Conservation (phyloP, 208 protist species). For the Strigomonas culicis region DNA sequence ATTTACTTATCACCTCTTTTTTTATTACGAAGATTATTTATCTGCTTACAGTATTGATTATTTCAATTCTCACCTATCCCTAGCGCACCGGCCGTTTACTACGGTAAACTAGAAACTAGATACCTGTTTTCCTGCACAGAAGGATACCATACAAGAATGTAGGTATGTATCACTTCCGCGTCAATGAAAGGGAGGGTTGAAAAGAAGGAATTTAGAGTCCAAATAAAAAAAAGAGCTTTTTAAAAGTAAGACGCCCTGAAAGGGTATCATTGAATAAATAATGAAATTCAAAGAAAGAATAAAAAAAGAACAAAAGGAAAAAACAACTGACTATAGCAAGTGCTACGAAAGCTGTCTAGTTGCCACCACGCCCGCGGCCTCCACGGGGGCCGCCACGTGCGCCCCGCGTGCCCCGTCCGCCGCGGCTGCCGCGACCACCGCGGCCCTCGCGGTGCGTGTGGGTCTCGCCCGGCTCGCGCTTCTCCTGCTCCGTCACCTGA, state of each 20-base stretch:
- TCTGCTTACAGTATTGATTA: neutral
- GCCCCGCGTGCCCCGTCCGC: slow-evolving; percentile 28
- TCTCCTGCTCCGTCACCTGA: slow-evolving; percentile 86
- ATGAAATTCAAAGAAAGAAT: neutral
- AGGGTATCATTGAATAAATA: neutral
- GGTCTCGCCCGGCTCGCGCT: slow-evolving; percentile 37
- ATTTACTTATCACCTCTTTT: too few species aligned
- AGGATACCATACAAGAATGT: neutral
- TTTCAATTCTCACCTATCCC: neutral
- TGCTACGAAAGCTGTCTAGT: slow-evolving; percentile 13
- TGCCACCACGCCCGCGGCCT: slow-evolving; percentile 25
- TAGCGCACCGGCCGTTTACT: neutral
- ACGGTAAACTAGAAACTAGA: neutral
- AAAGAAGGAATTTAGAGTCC: neutral
- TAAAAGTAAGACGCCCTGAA: neutral
- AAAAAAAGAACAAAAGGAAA: slow-evolving; percentile 4
- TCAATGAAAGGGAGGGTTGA: neutral
- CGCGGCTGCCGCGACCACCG: slow-evolving; percentile 31
- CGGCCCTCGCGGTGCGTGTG: slow-evolving; percentile 27
- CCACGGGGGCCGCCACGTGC: slow-evolving; percentile 22
- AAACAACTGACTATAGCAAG: slow-evolving; percentile 13
- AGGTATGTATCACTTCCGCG: neutral
- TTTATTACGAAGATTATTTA: too few species aligned
- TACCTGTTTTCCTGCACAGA: neutral
- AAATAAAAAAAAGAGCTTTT: neutral